phyloP scores from a whole-genome alignment of 2,329 filamentous ascomycete species.

The Domatiomyces catenatus region DNA sequence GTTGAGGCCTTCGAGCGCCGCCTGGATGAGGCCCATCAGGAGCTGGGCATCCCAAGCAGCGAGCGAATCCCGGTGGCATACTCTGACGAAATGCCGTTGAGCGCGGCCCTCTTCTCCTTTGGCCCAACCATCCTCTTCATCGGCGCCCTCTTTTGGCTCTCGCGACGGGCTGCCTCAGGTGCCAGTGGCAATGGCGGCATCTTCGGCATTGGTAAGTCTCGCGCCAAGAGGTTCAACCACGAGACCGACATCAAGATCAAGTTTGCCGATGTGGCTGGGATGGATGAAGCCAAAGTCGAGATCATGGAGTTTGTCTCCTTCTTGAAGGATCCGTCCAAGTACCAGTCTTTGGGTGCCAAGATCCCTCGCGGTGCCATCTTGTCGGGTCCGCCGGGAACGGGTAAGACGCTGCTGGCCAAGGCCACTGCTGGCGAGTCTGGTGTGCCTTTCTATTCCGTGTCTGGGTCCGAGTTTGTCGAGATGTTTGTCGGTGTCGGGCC shows the following conservation, averaged over 20 bases:
- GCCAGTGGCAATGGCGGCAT: slow-evolving; percentile 57
- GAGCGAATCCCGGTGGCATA: slow-evolving; percentile 92
- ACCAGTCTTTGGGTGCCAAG: slow-evolving; percentile 88
- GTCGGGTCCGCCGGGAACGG: slow-evolving; percentile 92
- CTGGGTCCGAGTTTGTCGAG: slow-evolving; percentile 96
- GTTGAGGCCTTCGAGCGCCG: slow-evolving; percentile 82
- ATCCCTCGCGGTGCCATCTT: slow-evolving; percentile 94
- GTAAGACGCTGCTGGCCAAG: slow-evolving; percentile 94
- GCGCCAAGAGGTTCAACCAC: slow-evolving; percentile 94
- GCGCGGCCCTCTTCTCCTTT: slow-evolving; percentile 62
- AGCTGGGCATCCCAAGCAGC: slow-evolving; percentile 68
- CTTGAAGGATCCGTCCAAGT: slow-evolving; percentile 80
- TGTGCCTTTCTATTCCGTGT: slow-evolving; percentile 96
- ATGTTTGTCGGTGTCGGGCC: slow-evolving; percentile 99
- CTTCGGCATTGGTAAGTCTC: slow-evolving; percentile 91
- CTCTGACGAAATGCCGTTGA: slow-evolving; percentile 55
- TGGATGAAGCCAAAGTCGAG: slow-evolving; percentile 95
- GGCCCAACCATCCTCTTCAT: slow-evolving; percentile 78
- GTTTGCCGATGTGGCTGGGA: slow-evolving; percentile 88
- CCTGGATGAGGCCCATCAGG: slow-evolving; percentile 72
- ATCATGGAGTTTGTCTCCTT: slow-evolving; percentile 99
- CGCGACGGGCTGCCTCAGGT: slow-evolving; percentile 55
- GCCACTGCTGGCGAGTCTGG: slow-evolving; percentile 93
- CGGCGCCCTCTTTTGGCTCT: slow-evolving; percentile 65
- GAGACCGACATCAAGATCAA: slow-evolving; percentile 94